These are phyloP conservation scores for Fibroporia radiculosa DNA, from an alignment of 768 basidiomycete species.

Conservation along the genomic window DNA sequence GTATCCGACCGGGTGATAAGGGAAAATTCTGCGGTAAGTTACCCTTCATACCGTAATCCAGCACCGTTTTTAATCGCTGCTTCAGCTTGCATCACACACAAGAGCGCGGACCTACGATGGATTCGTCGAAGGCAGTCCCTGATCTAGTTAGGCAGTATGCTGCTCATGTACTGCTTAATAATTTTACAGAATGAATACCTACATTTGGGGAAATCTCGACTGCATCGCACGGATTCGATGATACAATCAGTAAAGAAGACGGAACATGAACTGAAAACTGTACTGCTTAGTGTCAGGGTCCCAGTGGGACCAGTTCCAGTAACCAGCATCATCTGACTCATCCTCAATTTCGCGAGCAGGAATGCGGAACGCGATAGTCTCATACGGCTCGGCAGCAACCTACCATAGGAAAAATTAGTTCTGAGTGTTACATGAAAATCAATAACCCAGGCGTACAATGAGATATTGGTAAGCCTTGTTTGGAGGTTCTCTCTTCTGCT, in stretches of 20 bases:
- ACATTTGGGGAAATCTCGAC: no score
- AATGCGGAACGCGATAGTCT: constrained; percentile 98
- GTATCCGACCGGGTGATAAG: constrained; percentile 23
- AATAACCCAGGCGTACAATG: constrained; percentile 55
- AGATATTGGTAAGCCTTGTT: constrained; percentile 98
- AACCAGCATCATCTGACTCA: constrained; percentile 81
- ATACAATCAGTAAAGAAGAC: constrained; percentile 37
- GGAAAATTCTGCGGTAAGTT: constrained; percentile 18
- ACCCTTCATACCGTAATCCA: not conserved
- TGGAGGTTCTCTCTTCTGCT: constrained; percentile 90
- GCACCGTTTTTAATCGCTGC: not conserved
- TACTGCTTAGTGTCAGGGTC: constrained; percentile 99
- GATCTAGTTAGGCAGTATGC: no score
- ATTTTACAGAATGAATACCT: no score
- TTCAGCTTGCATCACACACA: constrained; percentile 16
- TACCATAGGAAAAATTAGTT: constrained; percentile 22
- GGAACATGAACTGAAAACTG: constrained; percentile 97
- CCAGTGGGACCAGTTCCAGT: constrained; percentile 99
- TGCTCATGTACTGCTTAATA: no score
- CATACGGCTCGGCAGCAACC: constrained; percentile 99
- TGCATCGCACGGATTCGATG: no score
- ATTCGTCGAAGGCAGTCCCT: constrained; percentile 16
- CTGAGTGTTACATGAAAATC: constrained; percentile 20
- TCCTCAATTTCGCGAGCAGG: constrained; percentile 97
- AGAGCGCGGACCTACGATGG: constrained; percentile 12